Percentiles rank a stretch among this genome's conserved stretches.
phyloP scores from a whole-genome alignment of 2,329 filamentous ascomycete genomes.

The Alternaria brassicicola region DNA sequence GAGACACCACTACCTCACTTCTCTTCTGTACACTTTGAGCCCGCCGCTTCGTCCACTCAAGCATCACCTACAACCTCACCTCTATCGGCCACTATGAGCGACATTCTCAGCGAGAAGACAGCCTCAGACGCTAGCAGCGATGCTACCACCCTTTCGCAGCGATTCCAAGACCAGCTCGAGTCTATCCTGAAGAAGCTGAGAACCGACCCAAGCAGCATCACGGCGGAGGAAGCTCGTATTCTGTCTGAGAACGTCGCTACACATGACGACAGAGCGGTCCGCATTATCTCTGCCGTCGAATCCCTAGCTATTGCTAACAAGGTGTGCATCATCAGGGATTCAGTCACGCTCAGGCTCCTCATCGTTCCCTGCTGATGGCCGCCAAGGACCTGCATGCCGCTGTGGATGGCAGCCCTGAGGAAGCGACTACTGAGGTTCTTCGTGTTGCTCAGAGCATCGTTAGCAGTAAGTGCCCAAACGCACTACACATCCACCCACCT shows the following conservation, averaged over 20 bases:
- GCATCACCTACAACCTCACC: conserved; percentile 3
- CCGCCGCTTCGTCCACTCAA: background rate
- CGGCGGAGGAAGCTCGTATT: conserved; percentile 38
- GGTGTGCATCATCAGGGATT: conserved; percentile 21
- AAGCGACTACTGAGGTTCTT: conserved; percentile 37
- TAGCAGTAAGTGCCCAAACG: conserved; percentile 31
- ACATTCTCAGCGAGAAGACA: conserved; percentile 1
- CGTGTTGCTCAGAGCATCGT: conserved; percentile 34
- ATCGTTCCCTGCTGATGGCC: conserved; percentile 29
- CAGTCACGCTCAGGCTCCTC: conserved; percentile 19
- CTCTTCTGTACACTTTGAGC: background rate
- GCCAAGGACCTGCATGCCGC: conserved; percentile 37
- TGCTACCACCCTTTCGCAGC: background rate
- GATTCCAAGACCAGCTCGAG: conserved; percentile 7
- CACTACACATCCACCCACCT: background rate
- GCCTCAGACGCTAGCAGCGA: background rate
- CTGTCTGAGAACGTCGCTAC: conserved; percentile 36
- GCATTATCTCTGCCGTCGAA: conserved; percentile 40
- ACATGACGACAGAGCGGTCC: conserved; percentile 28
- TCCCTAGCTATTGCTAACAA: conserved; percentile 34
- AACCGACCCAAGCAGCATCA: conserved; percentile 34
- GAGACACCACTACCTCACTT: background rate
- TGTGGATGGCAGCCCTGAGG: conserved; percentile 30
- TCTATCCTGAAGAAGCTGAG: conserved; percentile 27
- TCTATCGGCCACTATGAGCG: conserved; percentile 8